Evolutionary conservation across 116 monocot species (phyloP).

Genomic region (Dioscorea cayenensis): DNA sequence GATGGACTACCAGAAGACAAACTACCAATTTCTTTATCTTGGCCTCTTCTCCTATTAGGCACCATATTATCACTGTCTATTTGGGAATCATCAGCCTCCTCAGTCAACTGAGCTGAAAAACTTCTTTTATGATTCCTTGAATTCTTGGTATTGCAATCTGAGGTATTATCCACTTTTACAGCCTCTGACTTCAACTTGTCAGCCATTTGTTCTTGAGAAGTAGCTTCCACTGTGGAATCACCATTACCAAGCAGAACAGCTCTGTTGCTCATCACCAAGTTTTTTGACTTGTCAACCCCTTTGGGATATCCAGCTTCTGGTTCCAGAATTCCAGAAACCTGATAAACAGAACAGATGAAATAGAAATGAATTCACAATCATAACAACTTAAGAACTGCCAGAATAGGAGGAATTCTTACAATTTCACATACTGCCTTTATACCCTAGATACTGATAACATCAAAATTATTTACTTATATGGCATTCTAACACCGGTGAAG

Average conservation of each 20-base stretch:
- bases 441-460: no score
- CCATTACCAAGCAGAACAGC: constrained; percentile 24
- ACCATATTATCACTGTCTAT: not conserved
- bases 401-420: not conserved
- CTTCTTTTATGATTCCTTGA: not conserved
- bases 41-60: constrained; percentile 1
- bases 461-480: not conserved
- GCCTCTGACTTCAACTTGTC: not conserved
- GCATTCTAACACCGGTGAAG: no score
- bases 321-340: constrained; percentile 45
- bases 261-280: constrained; percentile 40
- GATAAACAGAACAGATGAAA: not conserved
- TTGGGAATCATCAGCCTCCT: not conserved
- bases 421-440: not conserved
- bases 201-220: constrained; percentile 23
- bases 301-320: constrained; percentile 26
- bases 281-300: constrained; percentile 18
- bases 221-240: constrained; percentile 13
- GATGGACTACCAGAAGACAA: constrained; percentile 4
- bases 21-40: constrained; percentile 5
- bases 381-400: not conserved
- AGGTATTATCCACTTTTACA: constrained; percentile 4
- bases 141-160: constrained; percentile 3
- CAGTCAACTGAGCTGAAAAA: not conserved
- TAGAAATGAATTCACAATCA: not conserved